phyloP scores from a whole-genome alignment of 2,329 filamentous ascomycete species.

The Periconia sp. region DNA sequence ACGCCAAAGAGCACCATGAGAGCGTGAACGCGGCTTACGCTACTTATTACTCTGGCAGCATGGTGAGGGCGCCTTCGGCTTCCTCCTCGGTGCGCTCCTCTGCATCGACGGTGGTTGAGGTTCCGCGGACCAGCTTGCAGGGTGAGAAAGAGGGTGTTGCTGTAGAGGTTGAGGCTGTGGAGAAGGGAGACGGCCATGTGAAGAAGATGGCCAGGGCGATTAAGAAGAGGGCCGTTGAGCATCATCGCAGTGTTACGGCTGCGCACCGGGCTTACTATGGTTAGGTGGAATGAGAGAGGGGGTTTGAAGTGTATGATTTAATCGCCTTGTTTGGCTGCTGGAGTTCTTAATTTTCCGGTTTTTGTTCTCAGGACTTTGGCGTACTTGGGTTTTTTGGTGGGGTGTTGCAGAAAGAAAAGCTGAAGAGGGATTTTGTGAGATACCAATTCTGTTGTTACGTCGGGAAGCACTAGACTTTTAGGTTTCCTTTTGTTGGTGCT shows the following conservation, averaged over 20 bases:
- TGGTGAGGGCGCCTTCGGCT: slow-evolving; percentile 7
- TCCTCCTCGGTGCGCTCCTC: slow-evolving; percentile 13
- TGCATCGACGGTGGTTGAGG: not conserved
- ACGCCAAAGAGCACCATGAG: slow-evolving; percentile 20
- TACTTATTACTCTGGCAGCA: slow-evolving; percentile 23
- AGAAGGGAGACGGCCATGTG: slow-evolving; percentile 7
- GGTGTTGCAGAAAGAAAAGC: not conserved
- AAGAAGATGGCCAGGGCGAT: slow-evolving; percentile 29
- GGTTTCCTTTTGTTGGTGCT: too few relatives aligned
- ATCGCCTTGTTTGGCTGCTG: too few relatives aligned
- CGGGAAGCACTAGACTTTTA: too few relatives aligned
- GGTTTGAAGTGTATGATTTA: too few relatives aligned
- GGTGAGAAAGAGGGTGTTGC: slow-evolving; percentile 7
- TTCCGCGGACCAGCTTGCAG: not conserved
- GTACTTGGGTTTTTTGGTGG: not conserved
- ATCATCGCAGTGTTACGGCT: slow-evolving; percentile 30
- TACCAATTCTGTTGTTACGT: too few relatives aligned
- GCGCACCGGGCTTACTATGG: slow-evolving; percentile 19
- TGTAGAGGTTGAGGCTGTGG: not conserved
- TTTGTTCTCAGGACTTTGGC: too few relatives aligned
- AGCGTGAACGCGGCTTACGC: slow-evolving; percentile 32
- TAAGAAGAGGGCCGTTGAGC: slow-evolving; percentile 32
- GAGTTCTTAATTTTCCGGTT: too few relatives aligned
- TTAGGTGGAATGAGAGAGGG: too few relatives aligned
- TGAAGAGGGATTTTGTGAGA: too few relatives aligned